Evolutionary conservation across 1,139 yeast species (phyloP), one percentile per base, ranked within the genome.

Genomic region (Arxiozyma slooffiae): DNA sequence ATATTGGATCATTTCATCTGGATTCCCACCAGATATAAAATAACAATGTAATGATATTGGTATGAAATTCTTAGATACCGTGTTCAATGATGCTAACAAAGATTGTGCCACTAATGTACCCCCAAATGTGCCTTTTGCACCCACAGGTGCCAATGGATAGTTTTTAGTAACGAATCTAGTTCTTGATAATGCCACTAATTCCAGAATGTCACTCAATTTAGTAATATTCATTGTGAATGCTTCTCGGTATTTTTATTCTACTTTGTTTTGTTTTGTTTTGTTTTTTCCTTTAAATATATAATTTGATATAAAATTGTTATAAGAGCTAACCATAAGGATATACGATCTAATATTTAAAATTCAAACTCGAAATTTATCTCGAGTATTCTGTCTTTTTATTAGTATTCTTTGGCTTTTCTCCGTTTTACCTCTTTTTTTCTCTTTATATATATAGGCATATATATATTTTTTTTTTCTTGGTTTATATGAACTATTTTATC

Each of bases 51-150:
- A 55, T 4, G 81, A 75, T 42, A 74, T 72, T 8, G 81, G 81
- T 40, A 67, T 66, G 64, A 75, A 78, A 44, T 64, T 57, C 3
- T 59, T 65, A 2, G 71, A 70, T 6, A 69, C 70, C 1, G 78
- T 74, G 46, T 71, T 76, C 40, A 81, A 71, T 1, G 86, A 85
- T 1, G 89, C 90, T 54, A 79, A 67, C 8, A 85, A 67, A 1
- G 90, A 71, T 62, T 85, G 95, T 1, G 88, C 86, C 44, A 85
- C 81, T 50, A 82, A 73, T 41, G 84, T 80, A 2, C 95, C 95
- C 1, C 95, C 95, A 68, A 83, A 85, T 1, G 85, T 80, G 1
- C 90, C 92, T 43, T 86, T 69, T 2, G 87, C 87, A 0, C 79
- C 77, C 2, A 71, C 68, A 3, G 81, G 80, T 7, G 76, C 71